These are phyloP conservation scores for Filosporella fistucella DNA, from an alignment of 495 filamentous ascomycete genomes.

Conservation along the genomic window DNA sequence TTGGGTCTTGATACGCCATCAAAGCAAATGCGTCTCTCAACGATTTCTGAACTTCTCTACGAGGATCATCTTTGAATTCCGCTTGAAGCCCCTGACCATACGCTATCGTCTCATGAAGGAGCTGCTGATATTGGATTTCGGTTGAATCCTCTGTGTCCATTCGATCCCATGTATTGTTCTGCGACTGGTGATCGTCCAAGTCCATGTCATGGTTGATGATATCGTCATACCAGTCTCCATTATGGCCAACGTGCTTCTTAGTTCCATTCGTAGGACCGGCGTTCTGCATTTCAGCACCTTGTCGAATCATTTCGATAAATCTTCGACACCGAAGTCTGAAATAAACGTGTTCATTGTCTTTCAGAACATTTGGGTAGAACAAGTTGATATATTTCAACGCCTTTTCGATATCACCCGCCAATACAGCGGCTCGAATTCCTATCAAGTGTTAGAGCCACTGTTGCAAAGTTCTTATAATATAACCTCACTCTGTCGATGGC, in stretches of 20 bases:
- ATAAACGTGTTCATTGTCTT: conserved; percentile 81
- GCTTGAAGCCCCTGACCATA: conserved; percentile 77
- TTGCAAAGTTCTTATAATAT: not conserved
- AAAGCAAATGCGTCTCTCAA: conserved; percentile 85
- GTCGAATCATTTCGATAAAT: conserved; percentile 94
- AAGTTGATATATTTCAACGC: conserved; percentile 75
- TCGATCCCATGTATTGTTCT: conserved; percentile 35
- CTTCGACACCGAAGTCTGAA: conserved; percentile 89
- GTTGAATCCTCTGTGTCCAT: conserved; percentile 48
- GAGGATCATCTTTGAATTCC: conserved; percentile 69
- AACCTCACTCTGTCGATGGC: conserved; percentile 77
- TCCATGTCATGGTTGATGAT: conserved; percentile 72
- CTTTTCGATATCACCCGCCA: conserved; percentile 90
- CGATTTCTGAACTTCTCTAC: conserved; percentile 63
- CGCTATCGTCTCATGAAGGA: conserved; percentile 64
- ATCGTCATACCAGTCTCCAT: conserved; percentile 35
- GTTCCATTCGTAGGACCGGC: conserved; percentile 21
- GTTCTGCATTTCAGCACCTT: conserved; percentile 60
- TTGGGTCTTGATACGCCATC: conserved; percentile 80
- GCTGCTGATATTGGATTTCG: conserved; percentile 38
- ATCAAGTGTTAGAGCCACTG: conserved; percentile 2
- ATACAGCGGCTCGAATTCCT: conserved; percentile 85
- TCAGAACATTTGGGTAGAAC: conserved; percentile 77
- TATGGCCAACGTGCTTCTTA: conserved; percentile 25
- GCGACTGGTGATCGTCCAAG: conserved; percentile 59